phyloP scores from a whole-genome alignment of 768 basidiomycete species.

The Lentinus brumalis region DNA sequence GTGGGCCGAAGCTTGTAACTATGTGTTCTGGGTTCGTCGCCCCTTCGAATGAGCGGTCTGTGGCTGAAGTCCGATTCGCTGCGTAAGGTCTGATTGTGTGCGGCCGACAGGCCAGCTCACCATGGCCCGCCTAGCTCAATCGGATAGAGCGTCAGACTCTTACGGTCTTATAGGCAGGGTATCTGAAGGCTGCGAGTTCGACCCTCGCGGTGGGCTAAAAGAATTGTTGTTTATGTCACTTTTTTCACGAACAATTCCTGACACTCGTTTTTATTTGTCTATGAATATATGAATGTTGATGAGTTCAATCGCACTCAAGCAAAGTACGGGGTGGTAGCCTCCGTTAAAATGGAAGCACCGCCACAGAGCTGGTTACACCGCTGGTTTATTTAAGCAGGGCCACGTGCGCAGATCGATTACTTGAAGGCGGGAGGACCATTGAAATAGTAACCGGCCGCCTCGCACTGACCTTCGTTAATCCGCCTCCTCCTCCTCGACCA shows the following conservation, averaged over 20 bases:
- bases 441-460: conserved; percentile 12
- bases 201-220: conserved; percentile 62
- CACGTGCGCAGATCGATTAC: conserved; percentile 22
- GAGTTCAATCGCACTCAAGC: too few relatives aligned
- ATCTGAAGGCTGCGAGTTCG: conserved; percentile 64
- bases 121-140: conserved; percentile 62
- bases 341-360: neutral
- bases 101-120: too few relatives aligned
- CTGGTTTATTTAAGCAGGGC: neutral
- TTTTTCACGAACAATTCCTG: too few relatives aligned
- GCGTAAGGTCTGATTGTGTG: too few relatives aligned
- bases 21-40: conserved; percentile 86
- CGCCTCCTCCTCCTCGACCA: conserved; percentile 5
- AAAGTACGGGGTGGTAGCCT: neutral
- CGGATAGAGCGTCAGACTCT: conserved; percentile 69
- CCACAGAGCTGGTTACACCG: neutral
- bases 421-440: conserved; percentile 1
- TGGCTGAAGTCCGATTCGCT: too few relatives aligned
- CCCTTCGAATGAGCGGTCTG: conserved; percentile 37
- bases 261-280: too few relatives aligned
- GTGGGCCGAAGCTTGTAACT: conserved; percentile 63
- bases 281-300: too few relatives aligned
- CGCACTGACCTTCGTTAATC: neutral
- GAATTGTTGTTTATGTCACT: too few relatives aligned
- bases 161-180: conserved; percentile 26